Base-by-base conservation (phyloP, 1,139 yeast species). In the Yamadazyma siamensis region DNA sequence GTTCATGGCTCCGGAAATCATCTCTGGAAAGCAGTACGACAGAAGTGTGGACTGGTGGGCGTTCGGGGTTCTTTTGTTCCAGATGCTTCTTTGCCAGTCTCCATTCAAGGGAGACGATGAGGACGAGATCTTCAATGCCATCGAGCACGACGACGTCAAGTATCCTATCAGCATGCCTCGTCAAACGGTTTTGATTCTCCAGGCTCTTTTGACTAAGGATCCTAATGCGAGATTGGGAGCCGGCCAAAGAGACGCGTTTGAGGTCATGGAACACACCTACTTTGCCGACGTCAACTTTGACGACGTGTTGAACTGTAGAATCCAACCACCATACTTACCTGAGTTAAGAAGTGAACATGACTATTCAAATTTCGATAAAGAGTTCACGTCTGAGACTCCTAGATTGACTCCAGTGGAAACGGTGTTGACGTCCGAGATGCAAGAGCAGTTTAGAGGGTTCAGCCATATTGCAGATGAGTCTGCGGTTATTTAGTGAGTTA, bases 11-110 rank as follows among this genome's bases (percentile, higher is more conserved):
- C 99, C 99, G 0, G 99, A 91, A 59, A 89, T 91, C 46, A 71
- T 94, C 50, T 80, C 86, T 35, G 97, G 94, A 34, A 95, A 88
- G 56, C 83, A 81, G 39, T 91, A 91, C 52, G 94, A 88, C 30
- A 77, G 95, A 47, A 84, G 94, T 27, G 98, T 91, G 32, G 99
- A 91, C 60, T 94, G 98, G 98, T 91, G 98, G 98, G 97, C 98
- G 0, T 87, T 89, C 67, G 99, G 99, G 32, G 97, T 94, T 21
- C 69, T 91, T 43, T 67, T 94, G 40, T 91, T 89, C 61, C 98
- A 91, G 60, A 91, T 91, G 99, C 70, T 91, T 36, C 70, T 91
- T 38, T 94, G 96, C 32, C 95, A 91, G 59, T 86, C 96, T 4
- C 99, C 99, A 26, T 91, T 91, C 63, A 83, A 94, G 45, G 98